A percentile compares a stretch with the other conserved stretches of the same genome.
These are phyloP conservation scores for Picea abies DNA, from an alignment of 83 land plant species.

Conservation along the genomic window DNA sequence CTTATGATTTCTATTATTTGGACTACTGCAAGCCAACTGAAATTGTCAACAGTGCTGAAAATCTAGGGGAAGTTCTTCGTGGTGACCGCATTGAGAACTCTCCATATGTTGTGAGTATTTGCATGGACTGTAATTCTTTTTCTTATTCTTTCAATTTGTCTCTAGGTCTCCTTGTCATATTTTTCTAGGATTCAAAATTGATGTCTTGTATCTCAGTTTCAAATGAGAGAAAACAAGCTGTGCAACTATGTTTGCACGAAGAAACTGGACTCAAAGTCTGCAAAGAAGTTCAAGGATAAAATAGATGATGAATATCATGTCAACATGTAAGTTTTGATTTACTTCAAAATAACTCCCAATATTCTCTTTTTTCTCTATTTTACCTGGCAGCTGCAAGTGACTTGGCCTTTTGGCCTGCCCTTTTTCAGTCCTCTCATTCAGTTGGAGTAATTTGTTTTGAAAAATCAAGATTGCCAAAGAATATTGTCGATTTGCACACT, in stretches of 20 bases:
- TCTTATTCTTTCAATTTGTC: no score
- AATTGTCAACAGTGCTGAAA: no score
- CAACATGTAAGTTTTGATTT: slow-evolving; percentile 63
- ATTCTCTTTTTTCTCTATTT: no score
- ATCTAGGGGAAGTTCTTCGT: no score
- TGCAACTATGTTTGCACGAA: slow-evolving; percentile 70
- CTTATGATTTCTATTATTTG: no score
- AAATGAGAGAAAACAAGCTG: slow-evolving; percentile 70
- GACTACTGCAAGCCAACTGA: no score
- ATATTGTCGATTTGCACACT: background rate
- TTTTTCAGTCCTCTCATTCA: background rate
- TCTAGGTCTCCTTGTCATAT: slow-evolving; percentile 20
- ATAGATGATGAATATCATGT: slow-evolving; percentile 95
- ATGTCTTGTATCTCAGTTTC: slow-evolving; percentile 52
- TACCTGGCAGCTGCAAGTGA: no score
- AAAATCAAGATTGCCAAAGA: background rate
- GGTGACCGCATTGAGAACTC: no score
- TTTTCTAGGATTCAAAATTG: background rate
- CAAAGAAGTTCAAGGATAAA: slow-evolving; percentile 81
- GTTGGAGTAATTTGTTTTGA: background rate
- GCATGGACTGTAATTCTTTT: no score
- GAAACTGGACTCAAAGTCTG: slow-evolving; percentile 65
- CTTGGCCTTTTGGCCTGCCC: no score
- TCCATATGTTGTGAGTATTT: no score
- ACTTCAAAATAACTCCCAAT: no score